Evolutionary conservation across 1,139 yeast genomes (phyloP), one percentile per base, ranked within the genome.

Genomic region (Chernovozyma sophiae-reginae): DNA sequence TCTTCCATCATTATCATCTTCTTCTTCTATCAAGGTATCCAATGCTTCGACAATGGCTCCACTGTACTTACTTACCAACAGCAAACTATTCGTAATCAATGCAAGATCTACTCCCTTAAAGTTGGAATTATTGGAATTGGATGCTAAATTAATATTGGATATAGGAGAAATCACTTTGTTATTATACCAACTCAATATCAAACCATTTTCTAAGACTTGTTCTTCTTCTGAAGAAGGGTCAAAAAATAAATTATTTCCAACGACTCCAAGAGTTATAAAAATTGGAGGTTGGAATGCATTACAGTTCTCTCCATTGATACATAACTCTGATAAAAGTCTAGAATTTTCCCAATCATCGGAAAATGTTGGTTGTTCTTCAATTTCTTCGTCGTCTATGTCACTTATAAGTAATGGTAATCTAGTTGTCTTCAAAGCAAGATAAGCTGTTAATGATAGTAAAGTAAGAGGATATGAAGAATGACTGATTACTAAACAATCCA

Each of bases 211-310:
- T 42, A 90, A 72, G 2, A 89, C 95, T 44, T 81, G 86, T 52
- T 86, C 90, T 58, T 90, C 98, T 43, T 82, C 86, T 16, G 76
- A 62, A 1, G 94, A 81, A 0, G 97, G 97, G 53, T 90, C 98
- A 31, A 89, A 69, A 4, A 83, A 71, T 33, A 79, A 62, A 44
- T 77, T 81, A 12, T 71, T 57, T 1, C 92, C 95, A 1, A 86
- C 75, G 3, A 84, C 69, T 0, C 96, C 95, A 30, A 86, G 59
- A 0, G 90, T 76, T 44, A 90, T 77, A 32, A 86, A 65, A 18
- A 90, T 62, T 0, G 97, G 96, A 1, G 95, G 94, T 34, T 71
- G 70, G 60, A 77, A 77, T 0, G 40, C 38, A n/a, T 39, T 38
- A 8, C 31, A 14, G 6, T 10, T 17, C 2, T 40, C 43, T 4